Evolutionary conservation across 1,284 basidiomycete genomes (phyloP).

Genomic region (Anthracocystis walkeri): DNA sequence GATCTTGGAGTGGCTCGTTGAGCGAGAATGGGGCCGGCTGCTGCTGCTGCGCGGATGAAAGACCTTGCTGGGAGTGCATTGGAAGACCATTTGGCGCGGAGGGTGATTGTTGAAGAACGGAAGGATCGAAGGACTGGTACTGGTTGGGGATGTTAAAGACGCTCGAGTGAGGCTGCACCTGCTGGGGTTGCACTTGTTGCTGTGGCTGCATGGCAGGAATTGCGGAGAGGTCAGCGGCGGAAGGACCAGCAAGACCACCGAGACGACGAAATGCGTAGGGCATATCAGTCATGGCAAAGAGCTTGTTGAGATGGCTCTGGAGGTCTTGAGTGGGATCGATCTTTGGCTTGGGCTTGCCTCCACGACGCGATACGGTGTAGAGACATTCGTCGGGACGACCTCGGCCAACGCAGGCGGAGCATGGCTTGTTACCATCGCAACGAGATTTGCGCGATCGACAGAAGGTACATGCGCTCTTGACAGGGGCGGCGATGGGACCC

Average conservation of each 20-base stretch:
- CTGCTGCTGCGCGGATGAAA: slow-evolving; percentile 13
- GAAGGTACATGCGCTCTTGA: slow-evolving; percentile 59
- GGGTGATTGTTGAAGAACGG: slow-evolving; percentile 27
- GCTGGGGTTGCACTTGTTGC: slow-evolving; percentile 2
- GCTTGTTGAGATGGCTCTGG: slow-evolving; percentile 57
- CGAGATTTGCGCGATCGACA: slow-evolving; percentile 62
- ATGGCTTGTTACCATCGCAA: slow-evolving; percentile 64
- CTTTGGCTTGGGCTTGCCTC: slow-evolving; percentile 65
- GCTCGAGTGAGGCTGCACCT: slow-evolving; percentile 31
- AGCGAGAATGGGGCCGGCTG: slow-evolving; percentile 9
- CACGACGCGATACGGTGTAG: slow-evolving; percentile 62
- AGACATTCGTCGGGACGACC: slow-evolving; percentile 58
- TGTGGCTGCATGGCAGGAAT: slow-evolving; percentile 14
- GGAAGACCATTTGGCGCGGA: slow-evolving; percentile 9
- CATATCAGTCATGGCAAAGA: slow-evolving; percentile 59
- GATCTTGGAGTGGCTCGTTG: slow-evolving; percentile 21
- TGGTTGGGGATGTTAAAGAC: slow-evolving; percentile 33
- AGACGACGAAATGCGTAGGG: slow-evolving; percentile 57
- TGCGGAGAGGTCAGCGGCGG: slow-evolving; percentile 16
- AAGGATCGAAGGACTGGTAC: slow-evolving; percentile 32
- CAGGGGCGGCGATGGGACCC: slow-evolving; percentile 55
- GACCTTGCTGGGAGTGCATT: slow-evolving; percentile 13
- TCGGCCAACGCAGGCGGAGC: slow-evolving; percentile 56
- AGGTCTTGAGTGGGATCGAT: slow-evolving; percentile 44
- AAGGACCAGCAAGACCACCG: slow-evolving; percentile 43